Base-by-base conservation (phyloP, 805 yeast genomes). In the Candida dajiaensis region DNA sequence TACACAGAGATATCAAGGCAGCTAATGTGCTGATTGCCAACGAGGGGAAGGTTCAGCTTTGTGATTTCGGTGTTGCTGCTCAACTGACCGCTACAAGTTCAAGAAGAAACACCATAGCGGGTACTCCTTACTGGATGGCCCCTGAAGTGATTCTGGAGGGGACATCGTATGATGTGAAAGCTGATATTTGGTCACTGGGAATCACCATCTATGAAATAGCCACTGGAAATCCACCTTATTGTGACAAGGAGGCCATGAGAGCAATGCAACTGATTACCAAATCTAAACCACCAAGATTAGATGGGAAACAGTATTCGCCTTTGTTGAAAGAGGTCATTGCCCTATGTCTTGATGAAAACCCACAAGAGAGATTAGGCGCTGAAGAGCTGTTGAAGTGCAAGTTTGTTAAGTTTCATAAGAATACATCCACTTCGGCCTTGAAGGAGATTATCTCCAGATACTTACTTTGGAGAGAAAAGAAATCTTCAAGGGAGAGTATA, bases 41-140 rank as follows among this genome's bases (percentile, higher is more conserved):
- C 54, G 95, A 87, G 41, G 99, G 99, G 6, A 78, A 76, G 44
- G 95, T 95, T 5, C 88, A 87, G 59, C 74, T 94, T 40, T 92
- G 98, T 73, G 99, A 94, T 65, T 94, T 94, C 67, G 99, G 99
- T 28, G 99, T 95, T 20, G 99, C 99, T 1, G 97, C 97, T 2
- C 92, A 89, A 62, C 70, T 90, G 39, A 80, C 95, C 3, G 75
- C 90, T 33, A 76, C 83, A 35, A 79, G 81, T 18, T 64, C 83
- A 40, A 88, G 89, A 62, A 74, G 99, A 56, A 86, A 92, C 31
- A 94, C 99, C 0, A 89, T 95, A 80, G 98, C 96, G 0, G 95
- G 95, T 8, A 86, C 95, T 0, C 95, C 95, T 0, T 94, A 89
- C 62, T 94, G 99, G 99, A 94, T 94, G 99, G 97, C 99, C 0